These are phyloP conservation scores for Colletotrichum sp. DNA, from an alignment of 2,329 filamentous ascomycete species.

Conservation along the genomic window DNA sequence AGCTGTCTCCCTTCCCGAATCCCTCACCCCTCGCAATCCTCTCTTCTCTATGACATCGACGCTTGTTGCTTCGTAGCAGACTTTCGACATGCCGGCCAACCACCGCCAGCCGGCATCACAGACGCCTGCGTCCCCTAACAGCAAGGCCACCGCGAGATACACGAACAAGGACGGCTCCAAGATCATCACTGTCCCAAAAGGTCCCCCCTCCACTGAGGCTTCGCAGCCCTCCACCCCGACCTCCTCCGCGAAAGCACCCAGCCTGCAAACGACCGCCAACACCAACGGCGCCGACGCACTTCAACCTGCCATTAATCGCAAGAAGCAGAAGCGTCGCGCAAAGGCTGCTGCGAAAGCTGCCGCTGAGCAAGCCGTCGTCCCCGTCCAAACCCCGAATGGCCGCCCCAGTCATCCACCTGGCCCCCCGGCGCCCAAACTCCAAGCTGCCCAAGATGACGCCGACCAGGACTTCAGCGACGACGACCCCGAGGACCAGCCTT, in stretches of 20 bases:
- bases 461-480: conserved; percentile 64
- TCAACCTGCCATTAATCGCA: conserved; percentile 74
- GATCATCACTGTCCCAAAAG: conserved; percentile 70
- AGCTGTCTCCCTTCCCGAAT: background rate
- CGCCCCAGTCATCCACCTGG: conserved; percentile 40
- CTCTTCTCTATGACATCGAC: conserved; percentile 43
- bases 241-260: conserved; percentile 40
- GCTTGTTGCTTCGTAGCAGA: conserved; percentile 34
- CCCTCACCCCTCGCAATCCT: conserved; percentile 6
- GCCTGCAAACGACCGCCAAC: conserved; percentile 24
- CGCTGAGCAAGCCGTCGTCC: conserved; percentile 33
- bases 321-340: conserved; percentile 92
- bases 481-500: conserved; percentile 49
- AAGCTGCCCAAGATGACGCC: conserved; percentile 51
- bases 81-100: conserved; percentile 55
- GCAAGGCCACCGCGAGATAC: conserved; percentile 63
- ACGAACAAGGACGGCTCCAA: conserved; percentile 74
- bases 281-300: conserved; percentile 29
- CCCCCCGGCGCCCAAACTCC: conserved; percentile 28
- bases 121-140: conserved; percentile 56
- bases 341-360: conserved; percentile 79
- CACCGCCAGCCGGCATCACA: conserved; percentile 54
- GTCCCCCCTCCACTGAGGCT: conserved; percentile 53
- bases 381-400: conserved; percentile 41
- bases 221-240: conserved; percentile 59